Evolutionary conservation across 2,329 filamentous ascomycete species (phyloP).

Genomic region (Pseudogymnoascus sp.): DNA sequence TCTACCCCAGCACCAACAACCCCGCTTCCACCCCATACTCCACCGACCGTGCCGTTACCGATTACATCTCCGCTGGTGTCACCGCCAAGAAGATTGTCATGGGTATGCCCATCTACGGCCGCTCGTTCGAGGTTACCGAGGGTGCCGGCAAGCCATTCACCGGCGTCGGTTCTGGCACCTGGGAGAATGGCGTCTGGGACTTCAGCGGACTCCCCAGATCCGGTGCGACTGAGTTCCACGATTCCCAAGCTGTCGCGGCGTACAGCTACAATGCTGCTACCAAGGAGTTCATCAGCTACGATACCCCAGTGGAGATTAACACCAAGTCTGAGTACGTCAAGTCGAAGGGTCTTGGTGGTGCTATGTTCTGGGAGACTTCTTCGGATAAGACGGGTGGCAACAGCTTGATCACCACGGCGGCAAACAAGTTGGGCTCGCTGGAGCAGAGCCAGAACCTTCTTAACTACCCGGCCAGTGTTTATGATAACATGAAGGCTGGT

Average conservation of each 20-base stretch:
- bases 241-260: slow-evolving; percentile 53
- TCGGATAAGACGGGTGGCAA: slow-evolving; percentile 54
- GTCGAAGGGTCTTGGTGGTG: slow-evolving; percentile 58
- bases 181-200: slow-evolving; percentile 72
- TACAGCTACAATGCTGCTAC: slow-evolving; percentile 62
- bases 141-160: slow-evolving; percentile 59
- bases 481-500: slow-evolving; percentile 46
- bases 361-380: slow-evolving; percentile 82
- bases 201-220: slow-evolving; percentile 68
- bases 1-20: slow-evolving; percentile 51
- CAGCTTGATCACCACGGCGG: slow-evolving; percentile 53
- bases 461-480: slow-evolving; percentile 47
- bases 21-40: slow-evolving; percentile 62
- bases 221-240: slow-evolving; percentile 52
- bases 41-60: slow-evolving; percentile 57
- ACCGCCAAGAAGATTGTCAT: slow-evolving; percentile 62
- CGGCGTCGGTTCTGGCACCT: slow-evolving; percentile 61
- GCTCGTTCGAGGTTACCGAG: slow-evolving; percentile 59
- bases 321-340: slow-evolving; percentile 63
- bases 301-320: slow-evolving; percentile 54
- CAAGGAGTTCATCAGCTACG: slow-evolving; percentile 65
- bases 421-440: slow-evolving; percentile 36
- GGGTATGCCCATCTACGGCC: slow-evolving; percentile 76
- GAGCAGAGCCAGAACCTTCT: slow-evolving; percentile 46
- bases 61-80: slow-evolving; percentile 60